These are phyloP conservation scores for Dryas integrifolia DNA, from an alignment of 331 rosid species.

Conservation along the genomic window DNA sequence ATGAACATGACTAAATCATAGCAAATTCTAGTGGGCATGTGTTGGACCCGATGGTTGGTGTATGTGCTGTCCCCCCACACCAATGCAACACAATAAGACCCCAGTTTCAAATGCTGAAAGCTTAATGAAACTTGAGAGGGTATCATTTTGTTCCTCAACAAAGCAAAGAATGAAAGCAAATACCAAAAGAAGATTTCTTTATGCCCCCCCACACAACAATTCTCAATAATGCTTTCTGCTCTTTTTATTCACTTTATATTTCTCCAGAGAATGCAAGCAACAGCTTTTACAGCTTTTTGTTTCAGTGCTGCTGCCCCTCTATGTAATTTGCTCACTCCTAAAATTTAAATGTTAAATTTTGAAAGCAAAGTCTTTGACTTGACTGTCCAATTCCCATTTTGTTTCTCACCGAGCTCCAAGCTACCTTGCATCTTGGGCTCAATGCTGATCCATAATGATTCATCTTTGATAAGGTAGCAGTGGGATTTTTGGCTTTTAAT, in stretches of 20 bases:
- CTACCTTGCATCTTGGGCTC: background rate
- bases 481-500: conserved; percentile 2
- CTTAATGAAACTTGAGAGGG: conserved; percentile 21
- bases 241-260: background rate
- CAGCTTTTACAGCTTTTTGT: conserved; percentile 7
- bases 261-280: background rate
- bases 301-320: background rate
- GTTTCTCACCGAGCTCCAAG: too few relatives aligned
- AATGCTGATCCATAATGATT: background rate
- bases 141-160: conserved; percentile 31
- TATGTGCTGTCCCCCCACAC: background rate
- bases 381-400: background rate
- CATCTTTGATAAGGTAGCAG: background rate
- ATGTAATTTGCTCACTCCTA: background rate
- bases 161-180: conserved; percentile 13
- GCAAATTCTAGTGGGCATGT: conserved; percentile 22
- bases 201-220: background rate
- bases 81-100: conserved; percentile 13
- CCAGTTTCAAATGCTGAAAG: background rate
- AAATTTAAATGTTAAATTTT: background rate
- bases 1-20: conserved; percentile 8
- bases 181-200: conserved; percentile 7
- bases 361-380: background rate
- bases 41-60: background rate
- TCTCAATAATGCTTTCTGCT: conserved; percentile 12